Percentiles rank a stretch among this genome's conserved stretches.
Evolutionary conservation across 2,329 filamentous ascomycete species (phyloP).

Genomic region (Fusarium metavorans): DNA sequence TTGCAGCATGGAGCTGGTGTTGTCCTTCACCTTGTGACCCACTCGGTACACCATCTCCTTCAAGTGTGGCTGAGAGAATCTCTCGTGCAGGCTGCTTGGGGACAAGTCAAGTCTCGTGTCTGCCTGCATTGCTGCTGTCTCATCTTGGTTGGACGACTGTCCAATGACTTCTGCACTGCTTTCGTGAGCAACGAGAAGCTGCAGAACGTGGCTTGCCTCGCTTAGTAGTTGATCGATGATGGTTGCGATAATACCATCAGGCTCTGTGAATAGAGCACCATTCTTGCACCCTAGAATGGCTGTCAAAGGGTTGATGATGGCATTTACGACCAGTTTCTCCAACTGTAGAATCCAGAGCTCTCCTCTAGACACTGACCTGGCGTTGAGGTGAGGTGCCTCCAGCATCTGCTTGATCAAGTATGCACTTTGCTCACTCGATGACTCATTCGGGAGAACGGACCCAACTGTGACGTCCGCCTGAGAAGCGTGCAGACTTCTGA

Average conservation of each 20-base stretch:
- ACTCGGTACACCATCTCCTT: conserved; percentile 60
- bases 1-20: conserved; percentile 73
- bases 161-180: conserved; percentile 55
- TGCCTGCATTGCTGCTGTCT: neutral
- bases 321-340: conserved; percentile 87
- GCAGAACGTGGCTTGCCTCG: conserved; percentile 82
- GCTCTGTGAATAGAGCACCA: conserved; percentile 77
- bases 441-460: conserved; percentile 52
- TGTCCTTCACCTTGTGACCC: conserved; percentile 62
- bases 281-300: conserved; percentile 82
- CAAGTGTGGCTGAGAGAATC: conserved; percentile 59
- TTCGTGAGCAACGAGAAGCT: conserved; percentile 73
- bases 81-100: conserved; percentile 42
- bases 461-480: conserved; percentile 62
- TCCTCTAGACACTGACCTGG: conserved; percentile 51
- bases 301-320: conserved; percentile 87
- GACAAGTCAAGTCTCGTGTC: conserved; percentile 27
- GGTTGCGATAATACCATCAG: conserved; percentile 60
- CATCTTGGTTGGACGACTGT: neutral
- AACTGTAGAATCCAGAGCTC: conserved; percentile 75
- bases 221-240: conserved; percentile 76
- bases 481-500: conserved; percentile 65
- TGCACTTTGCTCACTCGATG: conserved; percentile 24
- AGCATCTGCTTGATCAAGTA: conserved; percentile 59
- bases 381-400: conserved; percentile 57